A percentile compares a stretch with the other conserved stretches of the same genome.
These are phyloP conservation scores for Oidium heveae DNA, from an alignment of 2,329 filamentous ascomycete species.

Conservation along the genomic window DNA sequence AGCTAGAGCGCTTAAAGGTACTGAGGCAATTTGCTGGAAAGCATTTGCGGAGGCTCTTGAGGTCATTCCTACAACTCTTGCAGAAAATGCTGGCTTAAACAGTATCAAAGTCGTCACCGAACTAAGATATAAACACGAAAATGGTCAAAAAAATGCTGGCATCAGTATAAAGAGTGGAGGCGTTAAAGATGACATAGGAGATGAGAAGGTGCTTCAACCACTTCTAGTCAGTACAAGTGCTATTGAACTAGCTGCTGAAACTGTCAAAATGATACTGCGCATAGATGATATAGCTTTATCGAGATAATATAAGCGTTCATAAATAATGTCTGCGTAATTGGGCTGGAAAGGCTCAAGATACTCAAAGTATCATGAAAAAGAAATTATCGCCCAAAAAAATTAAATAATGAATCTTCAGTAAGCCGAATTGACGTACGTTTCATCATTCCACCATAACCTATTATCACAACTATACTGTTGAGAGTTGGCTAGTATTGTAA, in stretches of 20 bases:
- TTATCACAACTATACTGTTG: too few species aligned
- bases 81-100: conserved; percentile 92
- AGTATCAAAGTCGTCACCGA: conserved; percentile 98
- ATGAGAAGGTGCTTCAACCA: conserved; percentile 91
- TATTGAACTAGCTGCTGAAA: conserved; percentile 90
- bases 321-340: too few species aligned
- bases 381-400: too few species aligned
- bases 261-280: conserved; percentile 40
- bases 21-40: conserved; percentile 96
- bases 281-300: conserved; percentile 12
- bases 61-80: conserved; percentile 85
- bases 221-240: conserved; percentile 91
- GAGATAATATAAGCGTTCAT: conserved; percentile 4
- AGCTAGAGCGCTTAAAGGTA: conserved; percentile 62
- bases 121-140: conserved; percentile 75
- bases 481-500: too few species aligned
- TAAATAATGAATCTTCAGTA: too few species aligned
- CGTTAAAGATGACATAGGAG: conserved; percentile 87
- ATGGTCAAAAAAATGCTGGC: conserved; percentile 85
- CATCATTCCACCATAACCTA: too few species aligned
- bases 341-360: too few species aligned
- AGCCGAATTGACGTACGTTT: too few species aligned
- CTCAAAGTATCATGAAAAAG: too few species aligned
- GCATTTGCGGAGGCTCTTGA: conserved; percentile 95
- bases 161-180: conserved; percentile 96